Conservation (phyloP, 306 rosid genomes). For the Cajanus cajan region DNA sequence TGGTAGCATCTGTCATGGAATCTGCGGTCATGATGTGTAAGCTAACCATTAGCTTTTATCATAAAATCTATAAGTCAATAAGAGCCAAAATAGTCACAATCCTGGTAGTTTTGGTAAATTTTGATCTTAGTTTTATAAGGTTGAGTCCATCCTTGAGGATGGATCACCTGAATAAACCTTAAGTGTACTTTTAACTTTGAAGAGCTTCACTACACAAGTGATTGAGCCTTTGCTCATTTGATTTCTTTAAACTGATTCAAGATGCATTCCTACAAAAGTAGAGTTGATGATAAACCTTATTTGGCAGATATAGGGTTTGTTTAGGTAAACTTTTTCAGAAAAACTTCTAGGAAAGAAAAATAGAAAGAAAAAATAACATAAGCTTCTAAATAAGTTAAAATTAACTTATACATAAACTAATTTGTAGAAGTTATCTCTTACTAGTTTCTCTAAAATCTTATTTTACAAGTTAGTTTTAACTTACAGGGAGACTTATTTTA, state of each 20-base stretch:
- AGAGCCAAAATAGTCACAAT: not conserved
- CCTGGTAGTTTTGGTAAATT: not conserved
- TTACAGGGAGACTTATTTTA: no score
- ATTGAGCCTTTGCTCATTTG: not conserved
- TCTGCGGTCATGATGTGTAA: conserved; percentile 42
- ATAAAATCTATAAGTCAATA: not conserved
- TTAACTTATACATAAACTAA: no score
- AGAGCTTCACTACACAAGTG: not conserved
- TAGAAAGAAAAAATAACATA: no score
- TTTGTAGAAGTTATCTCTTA: no score
- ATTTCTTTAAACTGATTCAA: not conserved
- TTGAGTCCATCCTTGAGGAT: not conserved
- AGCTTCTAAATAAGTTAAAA: no score
- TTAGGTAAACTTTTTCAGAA: no score
- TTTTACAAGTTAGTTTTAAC: no score
- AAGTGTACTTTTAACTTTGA: not conserved
- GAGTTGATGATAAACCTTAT: no score
- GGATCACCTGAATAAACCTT: not conserved
- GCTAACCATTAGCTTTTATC: conserved; percentile 26
- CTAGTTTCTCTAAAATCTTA: no score
- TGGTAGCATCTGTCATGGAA: conserved; percentile 56
- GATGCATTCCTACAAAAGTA: not conserved
- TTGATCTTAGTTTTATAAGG: not conserved
- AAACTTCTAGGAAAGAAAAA: no score
- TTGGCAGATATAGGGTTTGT: no score